Evolutionary conservation across 1,139 yeast genomes (phyloP).

Genomic region (Candida smagusa): DNA sequence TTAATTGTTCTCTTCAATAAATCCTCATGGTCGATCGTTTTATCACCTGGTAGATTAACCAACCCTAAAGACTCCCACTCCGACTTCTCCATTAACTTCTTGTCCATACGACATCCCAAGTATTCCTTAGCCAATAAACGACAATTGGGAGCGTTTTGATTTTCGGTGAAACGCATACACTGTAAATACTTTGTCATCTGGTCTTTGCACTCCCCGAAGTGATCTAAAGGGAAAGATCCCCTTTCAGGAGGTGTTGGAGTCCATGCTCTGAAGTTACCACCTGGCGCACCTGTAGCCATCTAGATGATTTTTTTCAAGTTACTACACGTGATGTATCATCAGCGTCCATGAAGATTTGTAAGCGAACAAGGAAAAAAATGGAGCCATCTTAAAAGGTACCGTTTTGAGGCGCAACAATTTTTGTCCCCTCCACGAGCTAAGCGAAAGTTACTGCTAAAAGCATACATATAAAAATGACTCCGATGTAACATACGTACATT

Average conservation of each 20-base stretch:
- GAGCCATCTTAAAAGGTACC: not conserved
- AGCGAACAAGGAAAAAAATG: not conserved
- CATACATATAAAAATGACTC: too few species aligned
- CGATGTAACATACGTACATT: too few species aligned
- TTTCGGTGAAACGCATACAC: slow-evolving; percentile 75
- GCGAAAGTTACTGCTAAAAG: too few species aligned
- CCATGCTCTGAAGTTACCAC: slow-evolving; percentile 50
- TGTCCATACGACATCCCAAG: slow-evolving; percentile 84
- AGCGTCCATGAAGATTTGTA: too few species aligned
- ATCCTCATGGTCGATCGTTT: slow-evolving; percentile 13
- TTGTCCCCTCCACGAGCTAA: too few species aligned
- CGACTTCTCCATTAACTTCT: slow-evolving; percentile 79
- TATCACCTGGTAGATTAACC: slow-evolving; percentile 58
- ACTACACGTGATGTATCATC: too few species aligned
- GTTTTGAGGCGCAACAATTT: too few species aligned
- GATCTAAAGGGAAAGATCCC: slow-evolving; percentile 95
- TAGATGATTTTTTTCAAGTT: not conserved
- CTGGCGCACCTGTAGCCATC: slow-evolving; percentile 25
- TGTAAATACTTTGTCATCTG: slow-evolving; percentile 73
- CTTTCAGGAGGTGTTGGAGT: slow-evolving; percentile 94
- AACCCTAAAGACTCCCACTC: slow-evolving; percentile 83
- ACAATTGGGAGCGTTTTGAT: slow-evolving; percentile 88
- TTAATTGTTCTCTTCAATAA: slow-evolving; percentile 8
- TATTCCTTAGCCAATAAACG: slow-evolving; percentile 78
- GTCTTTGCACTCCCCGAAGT: slow-evolving; percentile 77